Base-by-base conservation (phyloP, 148 eudicot genomes). In the Silene latifolia region DNA sequence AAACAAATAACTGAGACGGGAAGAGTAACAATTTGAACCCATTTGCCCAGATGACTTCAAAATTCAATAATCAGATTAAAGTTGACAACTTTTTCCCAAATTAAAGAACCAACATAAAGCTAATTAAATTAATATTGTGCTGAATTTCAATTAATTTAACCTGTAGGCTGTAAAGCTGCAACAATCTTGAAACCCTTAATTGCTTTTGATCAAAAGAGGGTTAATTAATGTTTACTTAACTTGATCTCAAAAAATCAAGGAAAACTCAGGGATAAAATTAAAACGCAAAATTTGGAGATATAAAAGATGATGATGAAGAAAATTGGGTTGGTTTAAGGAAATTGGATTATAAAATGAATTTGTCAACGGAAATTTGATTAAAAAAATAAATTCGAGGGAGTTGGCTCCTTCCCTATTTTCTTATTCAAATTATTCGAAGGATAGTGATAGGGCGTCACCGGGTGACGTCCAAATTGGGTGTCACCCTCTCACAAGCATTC, bases 151-250 rank as follows among this genome's bases (percentile, higher is more conserved):
- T 17, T 11, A 4, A 46, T 15, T 6, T 18, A 17, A 78, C 77
- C 76, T 73, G 56, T 13, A 51, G 17, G 5, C 76, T 73, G 56
- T 51, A 51, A 13, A 51, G 56, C 56, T 14, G 73, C 6, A n/a
- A 72, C 67, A 61, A 44, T 67, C n/a, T 27, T 73, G 63, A 46
- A 67, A 24, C 68, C 62, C 35, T 69, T 47, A 74, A 68, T 61
- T 35, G 5, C 17, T 59, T 47, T 13, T 69, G 69, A 69, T 79
- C 17, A 61, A 44, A 57, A 4, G 20, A 76, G 32, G 39, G 44
- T 39, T 39, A 39, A 63, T 32, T 54, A 39, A 3, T 15, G 19
- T 4, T 23, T 56, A 47, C 46, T 24, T 24, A 70, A 59, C 21
- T 24, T 18, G 48, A 53, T 56, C 39, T 53, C 14, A 27, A 18